Base-by-base conservation (phyloP, 176 grass and related monocot genomes). In the Aegilops tauschii region DNA sequence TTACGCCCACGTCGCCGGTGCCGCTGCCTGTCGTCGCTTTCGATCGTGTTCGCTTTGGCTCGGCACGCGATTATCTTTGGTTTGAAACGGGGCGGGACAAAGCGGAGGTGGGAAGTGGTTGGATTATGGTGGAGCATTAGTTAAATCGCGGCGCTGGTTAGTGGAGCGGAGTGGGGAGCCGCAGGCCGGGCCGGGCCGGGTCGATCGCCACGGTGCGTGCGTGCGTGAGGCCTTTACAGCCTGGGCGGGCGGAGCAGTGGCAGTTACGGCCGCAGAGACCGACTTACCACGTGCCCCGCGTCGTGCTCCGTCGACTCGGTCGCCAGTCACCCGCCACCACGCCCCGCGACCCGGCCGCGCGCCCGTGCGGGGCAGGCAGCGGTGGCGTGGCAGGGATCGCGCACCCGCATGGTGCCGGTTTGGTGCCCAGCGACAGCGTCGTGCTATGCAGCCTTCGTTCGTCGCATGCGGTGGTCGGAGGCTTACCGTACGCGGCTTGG, bases 111-210 rank as follows among this genome's bases (percentile, higher is more conserved):
- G 40, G 31, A 42, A 80, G 76, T 87, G 52, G 86, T 88, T 87
- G 90, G 86, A 67, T 88, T 6, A 74, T 54, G 82, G 81, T 73
- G 36, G 44, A 76, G 29, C 27, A 88, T 85, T 86, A 54, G 62
- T 63, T 30, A 84, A 80, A 67, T 58, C 20, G n/a, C 10, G 77
- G 69, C 59, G 68, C 66, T 45, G 61, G 80, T 76, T 80, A 68
- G 85, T 91, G 81, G 59, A 21, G 80, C 84, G 44, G 7, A 80
- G 80, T 64, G 56, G 89, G 84, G 66, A 18, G 80, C 44, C 20
- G 20, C 83, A 17, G 63, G 45, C 12, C 52, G 30, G 40, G 30
- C 11, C 52, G 29, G 39, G 44, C 11, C 50, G 29, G 4, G 1
- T 69, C 63, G 65, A 9, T 71, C 72, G 70, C 21, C 68, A 70